Percentiles rank a stretch among this genome's conserved stretches.
Evolutionary conservation across 169 alveolate species (phyloP).

Genomic region (Plasmodium chabaudi): DNA sequence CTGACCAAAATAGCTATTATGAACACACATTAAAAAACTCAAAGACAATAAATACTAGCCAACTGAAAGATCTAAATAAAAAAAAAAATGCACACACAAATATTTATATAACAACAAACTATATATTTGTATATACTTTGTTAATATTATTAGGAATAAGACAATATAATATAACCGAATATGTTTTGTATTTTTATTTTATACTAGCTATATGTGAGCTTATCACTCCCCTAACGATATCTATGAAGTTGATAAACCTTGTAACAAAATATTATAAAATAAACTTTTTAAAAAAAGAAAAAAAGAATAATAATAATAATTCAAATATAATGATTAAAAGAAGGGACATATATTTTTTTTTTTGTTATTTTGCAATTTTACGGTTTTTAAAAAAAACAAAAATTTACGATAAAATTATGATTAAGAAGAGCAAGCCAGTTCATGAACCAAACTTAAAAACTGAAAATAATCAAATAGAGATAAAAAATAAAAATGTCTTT

Average conservation of each 20-base stretch:
- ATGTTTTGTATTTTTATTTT: conserved; percentile 9
- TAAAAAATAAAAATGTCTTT: no score
- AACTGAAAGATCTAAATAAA: not conserved
- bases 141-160: not conserved
- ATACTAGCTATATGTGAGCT: conserved; percentile 39
- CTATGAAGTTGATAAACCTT: conserved; percentile 16
- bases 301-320: not conserved
- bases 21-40: no score
- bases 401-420: no score
- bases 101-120: not conserved
- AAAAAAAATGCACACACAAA: not conserved
- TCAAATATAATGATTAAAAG: conserved; percentile 9
- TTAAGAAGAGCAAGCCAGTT: no score
- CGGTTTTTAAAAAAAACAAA: not conserved
- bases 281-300: conserved; percentile 6
- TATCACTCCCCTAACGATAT: conserved; percentile 26
- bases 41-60: no score
- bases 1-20: no score
- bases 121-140: conserved; percentile 9
- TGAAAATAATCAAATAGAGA: no score
- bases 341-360: conserved; percentile 20
- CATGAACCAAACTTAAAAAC: no score
- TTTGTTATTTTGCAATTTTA: conserved; percentile 15
- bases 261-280: conserved; percentile 21
- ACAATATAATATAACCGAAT: not conserved